Evolutionary conservation across 305 asterid species (phyloP), one percentile per base, ranked within the genome.

Genomic region (Rubia occidens): DNA sequence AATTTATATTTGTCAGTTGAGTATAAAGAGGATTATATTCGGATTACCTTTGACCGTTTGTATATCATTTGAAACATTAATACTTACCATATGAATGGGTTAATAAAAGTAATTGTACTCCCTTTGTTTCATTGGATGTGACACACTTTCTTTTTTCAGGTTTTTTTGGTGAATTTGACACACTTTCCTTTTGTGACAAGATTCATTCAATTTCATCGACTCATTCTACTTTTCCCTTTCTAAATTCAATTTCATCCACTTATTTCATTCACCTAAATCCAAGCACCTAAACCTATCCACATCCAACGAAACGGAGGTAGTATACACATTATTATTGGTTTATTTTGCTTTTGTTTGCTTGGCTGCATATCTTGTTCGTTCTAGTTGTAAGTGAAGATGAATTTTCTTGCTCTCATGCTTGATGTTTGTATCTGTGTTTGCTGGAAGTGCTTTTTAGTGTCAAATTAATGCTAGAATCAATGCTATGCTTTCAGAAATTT

Each of bases 401-500:
- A 13, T 60, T 60, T 60, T 60, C 21, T 35, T 61, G 11, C 32
- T 61, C 21, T 61, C 24, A 61, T 26, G 45, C 45, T 17, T 61
- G 17, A 21, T 5, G 6, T 15, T 17, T 53, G 44, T 14, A 6
- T 37, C 13, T 35, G 29, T 60, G 20, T 15, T 60, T 45, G 8
- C 26, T 5, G 58, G 17, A 32, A 67, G 29, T 66, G 37, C 24
- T 5, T 13, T 15, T 67, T 0, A 24, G 43, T 26, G 15, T 0
- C 44, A 24, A 43, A 45, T 0, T 11, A 15, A 10, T 26, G 45
- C 58, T 44, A 24, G 20, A 21, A 43, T 26, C 20, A 65, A 26
- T 13, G 21, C 21, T 45, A 54, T 45, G 62, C 18, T 17, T 51
- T 67, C 63, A 67, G 71, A 67, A 47, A 51, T 11, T 21, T 67